Evolutionary conservation across 805 yeast species (phyloP).

Genomic region (Barnettozyma siamensis): DNA sequence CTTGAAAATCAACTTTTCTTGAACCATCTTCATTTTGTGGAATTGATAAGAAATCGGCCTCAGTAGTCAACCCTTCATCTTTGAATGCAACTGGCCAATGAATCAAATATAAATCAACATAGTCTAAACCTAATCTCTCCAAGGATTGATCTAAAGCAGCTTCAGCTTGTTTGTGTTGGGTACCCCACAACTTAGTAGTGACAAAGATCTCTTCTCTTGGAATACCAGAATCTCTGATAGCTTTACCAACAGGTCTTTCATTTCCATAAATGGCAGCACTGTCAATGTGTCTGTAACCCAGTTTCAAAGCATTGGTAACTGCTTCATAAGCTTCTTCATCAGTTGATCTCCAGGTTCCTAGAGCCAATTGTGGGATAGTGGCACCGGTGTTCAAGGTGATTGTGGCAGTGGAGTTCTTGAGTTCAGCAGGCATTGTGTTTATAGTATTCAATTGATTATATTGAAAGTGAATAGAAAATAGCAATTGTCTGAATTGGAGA

Average conservation of each 20-base stretch:
- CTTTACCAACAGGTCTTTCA: constrained; percentile 50
- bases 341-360: constrained; percentile 44
- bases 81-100: constrained; percentile 75
- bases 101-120: constrained; percentile 71
- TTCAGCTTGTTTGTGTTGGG: constrained; percentile 38
- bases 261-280: constrained; percentile 52
- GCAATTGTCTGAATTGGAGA: background rate
- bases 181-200: constrained; percentile 66
- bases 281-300: constrained; percentile 61
- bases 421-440: background rate
- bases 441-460: background rate
- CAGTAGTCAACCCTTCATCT: constrained; percentile 30
- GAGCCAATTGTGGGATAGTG: constrained; percentile 46
- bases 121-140: constrained; percentile 59
- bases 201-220: constrained; percentile 61
- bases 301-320: constrained; percentile 13
- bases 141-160: constrained; percentile 54
- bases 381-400: constrained; percentile 41
- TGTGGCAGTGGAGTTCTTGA: constrained; percentile 8
- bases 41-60: constrained; percentile 8
- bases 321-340: constrained; percentile 24
- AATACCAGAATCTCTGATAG: constrained; percentile 48
- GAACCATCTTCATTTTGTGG: constrained; percentile 33
- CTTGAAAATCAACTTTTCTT: constrained; percentile 41
- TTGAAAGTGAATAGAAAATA: background rate